Conservation (phyloP, 2,329 filamentous ascomycete species). For the Colletotrichum limetticola region DNA sequence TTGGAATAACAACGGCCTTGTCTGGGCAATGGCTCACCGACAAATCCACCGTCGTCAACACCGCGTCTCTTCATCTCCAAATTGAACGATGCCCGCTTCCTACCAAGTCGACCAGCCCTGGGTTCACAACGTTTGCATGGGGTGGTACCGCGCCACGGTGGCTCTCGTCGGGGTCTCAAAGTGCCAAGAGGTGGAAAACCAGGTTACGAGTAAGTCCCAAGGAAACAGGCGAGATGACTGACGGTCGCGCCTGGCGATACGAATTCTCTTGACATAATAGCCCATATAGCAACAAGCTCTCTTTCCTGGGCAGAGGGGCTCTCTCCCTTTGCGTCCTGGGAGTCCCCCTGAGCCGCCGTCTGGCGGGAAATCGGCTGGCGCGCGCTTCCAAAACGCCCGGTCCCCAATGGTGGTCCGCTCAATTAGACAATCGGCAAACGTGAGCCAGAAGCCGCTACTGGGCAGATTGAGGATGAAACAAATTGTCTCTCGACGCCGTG, state of each 20-base stretch:
- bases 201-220: constrained; percentile 20
- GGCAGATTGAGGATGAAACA: constrained; percentile 15
- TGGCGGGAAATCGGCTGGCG: constrained; percentile 16
- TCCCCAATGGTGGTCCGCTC: not conserved
- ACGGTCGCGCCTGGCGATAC: not conserved
- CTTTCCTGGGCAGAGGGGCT: not conserved
- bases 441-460: not conserved
- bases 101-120: not conserved
- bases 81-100: not conserved
- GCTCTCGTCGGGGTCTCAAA: not conserved
- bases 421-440: constrained; percentile 13
- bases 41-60: not conserved
- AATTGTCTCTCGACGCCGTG: not conserved
- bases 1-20: not conserved
- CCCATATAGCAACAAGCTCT: constrained; percentile 4
- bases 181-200: constrained; percentile 8
- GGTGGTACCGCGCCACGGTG: constrained; percentile 12
- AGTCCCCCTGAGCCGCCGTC: constrained; percentile 3
- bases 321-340: not conserved
- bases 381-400: constrained; percentile 30
- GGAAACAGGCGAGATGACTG: not conserved
- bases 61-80: not conserved
- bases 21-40: not conserved
- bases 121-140: not conserved
- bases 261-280: not conserved